Conservation (phyloP, 352 stramenopile genomes). For the Globisporangium sylvaticum region DNA sequence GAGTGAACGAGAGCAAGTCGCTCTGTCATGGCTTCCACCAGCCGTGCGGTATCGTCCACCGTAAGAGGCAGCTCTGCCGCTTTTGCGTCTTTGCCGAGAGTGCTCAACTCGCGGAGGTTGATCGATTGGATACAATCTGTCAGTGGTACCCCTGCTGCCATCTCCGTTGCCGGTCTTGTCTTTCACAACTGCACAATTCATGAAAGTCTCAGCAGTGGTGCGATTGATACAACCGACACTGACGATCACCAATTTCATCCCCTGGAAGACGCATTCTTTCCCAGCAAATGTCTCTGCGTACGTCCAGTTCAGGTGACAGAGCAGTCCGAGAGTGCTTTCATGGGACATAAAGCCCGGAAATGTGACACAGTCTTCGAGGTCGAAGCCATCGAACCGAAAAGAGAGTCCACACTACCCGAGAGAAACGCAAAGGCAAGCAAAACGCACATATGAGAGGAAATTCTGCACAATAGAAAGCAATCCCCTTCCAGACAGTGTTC, state of each 20-base stretch:
- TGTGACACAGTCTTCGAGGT: conserved; percentile 37
- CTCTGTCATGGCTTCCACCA: conserved; percentile 36
- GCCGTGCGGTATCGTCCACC: conserved; percentile 28
- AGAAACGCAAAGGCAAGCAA: neutral
- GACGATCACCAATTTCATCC: conserved; percentile 28
- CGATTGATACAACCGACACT: conserved; percentile 35
- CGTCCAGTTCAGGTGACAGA: conserved; percentile 61
- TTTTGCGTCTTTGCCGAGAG: conserved; percentile 19
- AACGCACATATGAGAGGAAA: neutral
- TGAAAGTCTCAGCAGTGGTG: conserved; percentile 38
- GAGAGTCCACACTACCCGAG: conserved; percentile 50
- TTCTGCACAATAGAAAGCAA: neutral
- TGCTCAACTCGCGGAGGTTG: conserved; percentile 41
- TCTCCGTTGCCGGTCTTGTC: neutral
- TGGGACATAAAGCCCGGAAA: conserved; percentile 58
- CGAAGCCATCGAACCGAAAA: conserved; percentile 56
- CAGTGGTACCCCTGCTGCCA: conserved; percentile 13
- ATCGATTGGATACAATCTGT: conserved; percentile 50
- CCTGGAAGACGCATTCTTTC: conserved; percentile 35
- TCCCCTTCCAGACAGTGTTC: neutral
- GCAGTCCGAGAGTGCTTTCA: conserved; percentile 36
- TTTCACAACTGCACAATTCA: conserved; percentile 13
- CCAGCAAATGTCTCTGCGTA: conserved; percentile 39
- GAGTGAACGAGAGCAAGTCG: conserved; percentile 31
- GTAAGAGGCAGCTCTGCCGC: conserved; percentile 31